Evolutionary conservation across 305 asterid genomes (phyloP), one percentile per base, ranked within the genome.

Genomic region (Striga hermonthica): DNA sequence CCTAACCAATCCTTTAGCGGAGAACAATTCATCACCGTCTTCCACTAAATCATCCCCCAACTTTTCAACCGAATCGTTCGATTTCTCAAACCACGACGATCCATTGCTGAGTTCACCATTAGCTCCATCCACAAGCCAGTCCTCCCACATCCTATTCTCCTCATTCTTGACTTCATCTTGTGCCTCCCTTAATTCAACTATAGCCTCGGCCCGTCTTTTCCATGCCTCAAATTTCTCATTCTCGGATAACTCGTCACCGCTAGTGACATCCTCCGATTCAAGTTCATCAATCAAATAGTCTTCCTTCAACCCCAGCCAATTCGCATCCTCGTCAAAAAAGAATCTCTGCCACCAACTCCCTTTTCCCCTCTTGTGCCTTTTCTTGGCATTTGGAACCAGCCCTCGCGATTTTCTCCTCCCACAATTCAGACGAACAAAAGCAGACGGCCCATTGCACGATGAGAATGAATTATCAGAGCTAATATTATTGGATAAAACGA

Each of bases 301-400:
- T 69, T 93, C 99, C 74, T 80, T 90, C 76, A 93, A 72, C 72
- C 99, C 97, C 61, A 90, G 70, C 99, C 99, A 93, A 67, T 93
- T 86, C 38, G 87, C 99, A 31, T 73, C 96, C 60, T 93, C 97
- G 39, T 86, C 93, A 60, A 83, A 78, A 70, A 90, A 84, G 78
- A 93, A 88, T 39, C 75, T 81, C 77, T 83, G 80, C 99, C 96
- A 93, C 99, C 99, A 93, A 49, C 81, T 90, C 69, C 71, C 84
- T 79, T 62, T 79, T 70, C 83, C 83, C 74, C 78, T 83, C 12
- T 71, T 31, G 48, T 82, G 75, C 68, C 53, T 81, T 68, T 73
- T 90, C 89, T 86, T 84, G 50, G 95, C 97, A 79, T 81, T 78
- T 13, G 95, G 85, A 63, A 81, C 75, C 58, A 86, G 43, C 78